Evolutionary conservation across 371 early-diverging fungal genomes (phyloP).

Genomic region (Sporodiniella umbellata): DNA sequence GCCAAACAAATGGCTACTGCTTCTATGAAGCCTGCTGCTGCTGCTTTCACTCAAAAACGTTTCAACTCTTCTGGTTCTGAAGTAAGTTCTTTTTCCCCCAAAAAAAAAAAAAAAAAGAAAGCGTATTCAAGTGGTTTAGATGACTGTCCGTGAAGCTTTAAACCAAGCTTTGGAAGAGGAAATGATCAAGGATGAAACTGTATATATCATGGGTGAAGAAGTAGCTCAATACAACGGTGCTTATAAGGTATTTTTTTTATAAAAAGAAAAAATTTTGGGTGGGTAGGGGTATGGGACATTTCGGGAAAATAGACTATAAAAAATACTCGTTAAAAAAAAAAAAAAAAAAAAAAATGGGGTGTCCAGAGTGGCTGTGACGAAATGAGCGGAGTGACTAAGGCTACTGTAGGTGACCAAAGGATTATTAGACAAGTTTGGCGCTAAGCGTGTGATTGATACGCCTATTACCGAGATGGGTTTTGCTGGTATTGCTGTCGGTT

Average conservation of each 20-base stretch:
- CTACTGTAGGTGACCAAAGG: constrained; percentile 91
- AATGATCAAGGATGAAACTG: constrained; percentile 88
- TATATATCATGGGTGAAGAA: constrained; percentile 98
- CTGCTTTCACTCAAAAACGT: constrained; percentile 40
- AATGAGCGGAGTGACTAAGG: constrained; percentile 12
- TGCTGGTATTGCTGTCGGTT: constrained; percentile 98
- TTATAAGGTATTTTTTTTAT: constrained; percentile 80
- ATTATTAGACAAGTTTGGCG: constrained; percentile 96
- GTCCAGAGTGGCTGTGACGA: constrained; percentile 6
- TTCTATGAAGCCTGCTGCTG: constrained; percentile 33
- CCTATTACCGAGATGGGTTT: constrained; percentile 99
- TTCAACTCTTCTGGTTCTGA: constrained; percentile 42
- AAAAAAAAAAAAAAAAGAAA: constrained; percentile 6
- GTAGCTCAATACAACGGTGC: constrained; percentile 99
- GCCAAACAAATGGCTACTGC: constrained; percentile 29
- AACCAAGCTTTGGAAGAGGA: constrained; percentile 98
- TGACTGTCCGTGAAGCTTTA: constrained; percentile 98
- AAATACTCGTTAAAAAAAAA: no score
- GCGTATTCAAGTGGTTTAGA: constrained; percentile 35
- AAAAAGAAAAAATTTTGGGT: no score
- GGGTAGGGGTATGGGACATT: constrained; percentile 27
- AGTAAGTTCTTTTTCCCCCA: no score
- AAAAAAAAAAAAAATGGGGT: constrained; percentile 43
- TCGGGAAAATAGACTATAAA: no score
- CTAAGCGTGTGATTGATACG: constrained; percentile 97